Evolutionary conservation across 176 grass and related monocot species (phyloP), one percentile per base, ranked within the genome.

Genomic region (Triticum monococcum): DNA sequence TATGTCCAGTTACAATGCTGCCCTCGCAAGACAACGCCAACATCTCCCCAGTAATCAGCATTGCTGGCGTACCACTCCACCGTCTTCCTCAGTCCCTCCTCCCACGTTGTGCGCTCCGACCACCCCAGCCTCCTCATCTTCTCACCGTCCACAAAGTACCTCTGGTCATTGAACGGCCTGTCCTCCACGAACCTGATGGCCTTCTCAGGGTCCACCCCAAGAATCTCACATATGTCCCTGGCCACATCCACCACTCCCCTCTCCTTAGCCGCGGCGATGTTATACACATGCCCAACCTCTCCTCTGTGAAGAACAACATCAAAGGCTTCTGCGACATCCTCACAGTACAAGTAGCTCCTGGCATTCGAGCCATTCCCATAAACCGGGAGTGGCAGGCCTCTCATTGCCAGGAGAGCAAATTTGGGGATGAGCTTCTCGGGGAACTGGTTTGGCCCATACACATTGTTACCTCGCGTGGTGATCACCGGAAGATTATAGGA

Each of bases 161-260:
- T 92, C 87, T 96, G 94, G 59, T 96, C 94, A 64, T 96, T 96
- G 74, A 96, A 96, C 7, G 94, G 91, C 30, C 91, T 88, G 85
- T 96, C 91, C 31, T 93, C 94, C 23, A 96, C 91, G 70, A 88
- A 91, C 68, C 57, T 84, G 73, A 93, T 91, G 68, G 81, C 80
- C 16, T 78, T 82, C 9, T 89, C 68, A 4, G 91, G 54, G 16
- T 93, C 87, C 84, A 64, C 22, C n/a, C 61, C 61, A 26, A 46
- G 41, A 43, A 43, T 41, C 40, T 41, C n/a, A n/a, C 61, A 25
- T 23, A 26, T 64, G n/a, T 64, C 61, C 9, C n/a, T 64, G 9
- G 61, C 61, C 61, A 64, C 61, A 5, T 64, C 61, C 9, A 64
- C 11, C 61, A 64, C n/a, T n/a, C 59, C n/a, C n/a, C 59, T 62